These are phyloP conservation scores for Saturnispora mendoncae DNA, from an alignment of 805 yeast genomes.

Conservation along the genomic window DNA sequence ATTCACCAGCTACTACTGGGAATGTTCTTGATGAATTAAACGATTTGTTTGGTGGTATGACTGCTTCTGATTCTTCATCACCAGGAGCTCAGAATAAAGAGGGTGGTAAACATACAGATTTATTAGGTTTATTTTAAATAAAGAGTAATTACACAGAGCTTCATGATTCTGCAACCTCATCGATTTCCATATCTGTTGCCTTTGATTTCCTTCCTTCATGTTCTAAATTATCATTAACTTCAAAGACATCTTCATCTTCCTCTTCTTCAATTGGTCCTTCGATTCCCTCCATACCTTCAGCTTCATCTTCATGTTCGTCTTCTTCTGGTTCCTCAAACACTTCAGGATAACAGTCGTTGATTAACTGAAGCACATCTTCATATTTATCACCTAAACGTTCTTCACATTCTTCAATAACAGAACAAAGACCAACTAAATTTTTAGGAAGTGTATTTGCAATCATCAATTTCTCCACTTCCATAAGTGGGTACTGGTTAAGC, in stretches of 20 bases:
- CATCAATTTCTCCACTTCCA: constrained; percentile 78
- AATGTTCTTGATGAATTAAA: constrained; percentile 64
- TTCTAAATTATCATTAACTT: constrained; percentile 22
- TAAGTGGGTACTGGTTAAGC: constrained; percentile 46
- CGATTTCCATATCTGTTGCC: constrained; percentile 20
- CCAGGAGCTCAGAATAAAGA: not conserved
- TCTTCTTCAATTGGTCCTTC: no score
- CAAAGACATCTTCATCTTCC: constrained; percentile 18
- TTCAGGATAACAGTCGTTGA: constrained; percentile 46
- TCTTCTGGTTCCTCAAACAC: constrained; percentile 17
- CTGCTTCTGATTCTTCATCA: not conserved
- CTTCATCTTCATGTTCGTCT: constrained; percentile 15
- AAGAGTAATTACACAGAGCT: not conserved
- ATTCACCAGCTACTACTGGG: constrained; percentile 23
- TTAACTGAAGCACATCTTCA: constrained; percentile 46
- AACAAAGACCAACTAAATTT: constrained; percentile 66
- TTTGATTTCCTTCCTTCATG: constrained; percentile 19
- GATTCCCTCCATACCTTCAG: no score
- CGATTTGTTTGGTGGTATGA: constrained; percentile 46
- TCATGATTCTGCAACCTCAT: constrained; percentile 15
- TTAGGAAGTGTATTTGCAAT: constrained; percentile 74
- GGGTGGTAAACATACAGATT: constrained; percentile 12
- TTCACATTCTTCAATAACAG: constrained; percentile 89
- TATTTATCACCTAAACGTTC: constrained; percentile 64
- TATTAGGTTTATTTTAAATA: constrained; percentile 9